phyloP scores from a whole-genome alignment of 805 yeast genomes.

The Kazachstania bromeliacearum region DNA sequence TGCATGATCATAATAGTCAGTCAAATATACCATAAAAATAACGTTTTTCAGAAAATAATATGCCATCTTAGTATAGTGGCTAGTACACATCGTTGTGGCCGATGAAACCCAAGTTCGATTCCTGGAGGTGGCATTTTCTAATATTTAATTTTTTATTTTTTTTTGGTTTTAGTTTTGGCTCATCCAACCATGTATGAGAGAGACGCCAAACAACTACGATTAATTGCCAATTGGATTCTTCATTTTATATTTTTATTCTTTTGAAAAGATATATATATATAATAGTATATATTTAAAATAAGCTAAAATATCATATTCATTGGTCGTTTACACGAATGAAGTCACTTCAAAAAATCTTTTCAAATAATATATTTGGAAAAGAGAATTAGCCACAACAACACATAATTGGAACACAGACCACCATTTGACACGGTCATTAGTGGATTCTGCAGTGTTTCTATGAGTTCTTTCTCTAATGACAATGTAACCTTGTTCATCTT shows the following conservation, averaged over 20 bases:
- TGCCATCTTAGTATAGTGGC: slow-evolving; percentile 8
- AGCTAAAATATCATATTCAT: too few species aligned
- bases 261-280: not conserved
- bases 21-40: too few species aligned
- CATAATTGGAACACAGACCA: slow-evolving; percentile 90
- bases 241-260: too few species aligned
- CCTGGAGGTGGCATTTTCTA: slow-evolving; percentile 7
- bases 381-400: slow-evolving; percentile 76
- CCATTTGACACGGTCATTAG: slow-evolving; percentile 94
- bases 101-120: slow-evolving; percentile 8
- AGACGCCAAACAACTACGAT: too few species aligned
- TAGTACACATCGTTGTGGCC: slow-evolving; percentile 8
- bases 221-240: too few species aligned
- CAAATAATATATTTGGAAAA: slow-evolving; percentile 89
- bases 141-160: not conserved
- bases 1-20: too few species aligned
- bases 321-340: slow-evolving; percentile 61
- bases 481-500: slow-evolving; percentile 84
- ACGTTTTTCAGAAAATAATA: not conserved
- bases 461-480: slow-evolving; percentile 95
- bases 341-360: slow-evolving; percentile 94
- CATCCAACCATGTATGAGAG: too few species aligned
- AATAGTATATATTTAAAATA: not conserved
- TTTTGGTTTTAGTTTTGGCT: too few species aligned
- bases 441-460: slow-evolving; percentile 96